Evolutionary conservation across 2,329 filamentous ascomycete genomes (phyloP).

Genomic region (Phyllachora maydis): DNA sequence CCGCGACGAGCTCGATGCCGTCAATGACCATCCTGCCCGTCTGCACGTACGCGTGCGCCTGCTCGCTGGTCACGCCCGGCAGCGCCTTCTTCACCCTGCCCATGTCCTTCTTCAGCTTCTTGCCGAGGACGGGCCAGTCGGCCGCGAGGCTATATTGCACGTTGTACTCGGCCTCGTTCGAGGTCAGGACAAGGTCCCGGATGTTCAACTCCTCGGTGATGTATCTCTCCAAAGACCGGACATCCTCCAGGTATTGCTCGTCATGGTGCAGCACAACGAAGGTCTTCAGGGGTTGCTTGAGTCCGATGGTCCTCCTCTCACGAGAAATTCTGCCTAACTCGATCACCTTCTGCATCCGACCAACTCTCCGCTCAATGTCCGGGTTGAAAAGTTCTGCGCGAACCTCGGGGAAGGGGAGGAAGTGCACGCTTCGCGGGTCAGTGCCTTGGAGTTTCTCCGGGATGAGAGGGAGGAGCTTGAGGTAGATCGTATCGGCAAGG

Average conservation of each 20-base stretch:
- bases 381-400: conserved; percentile 74
- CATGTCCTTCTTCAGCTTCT: conserved; percentile 94
- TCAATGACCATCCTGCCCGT: conserved; percentile 63
- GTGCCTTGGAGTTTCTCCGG: conserved; percentile 44
- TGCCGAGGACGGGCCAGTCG: conserved; percentile 86
- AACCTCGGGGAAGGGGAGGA: conserved; percentile 76
- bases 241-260: conserved; percentile 64
- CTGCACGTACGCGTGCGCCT: conserved; percentile 61
- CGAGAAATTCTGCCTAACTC: conserved; percentile 72
- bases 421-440: conserved; percentile 78
- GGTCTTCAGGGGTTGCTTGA: conserved; percentile 83
- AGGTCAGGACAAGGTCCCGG: conserved; percentile 62
- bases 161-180: conserved; percentile 76
- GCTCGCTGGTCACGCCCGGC: conserved; percentile 53
- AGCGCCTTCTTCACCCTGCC: conserved; percentile 81
- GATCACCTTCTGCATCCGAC: conserved; percentile 89
- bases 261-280: conserved; percentile 78
- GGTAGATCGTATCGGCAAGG: conserved; percentile 86
- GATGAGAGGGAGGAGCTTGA: conserved; percentile 62
- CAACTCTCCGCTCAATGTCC: conserved; percentile 67
- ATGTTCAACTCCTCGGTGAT: conserved; percentile 86
- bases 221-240: conserved; percentile 71
- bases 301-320: conserved; percentile 63
- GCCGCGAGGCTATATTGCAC: conserved; percentile 79
- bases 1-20: conserved; percentile 63